Evolutionary conservation across 768 basidiomycete genomes (phyloP).

Genomic region (Boletales sp.): DNA sequence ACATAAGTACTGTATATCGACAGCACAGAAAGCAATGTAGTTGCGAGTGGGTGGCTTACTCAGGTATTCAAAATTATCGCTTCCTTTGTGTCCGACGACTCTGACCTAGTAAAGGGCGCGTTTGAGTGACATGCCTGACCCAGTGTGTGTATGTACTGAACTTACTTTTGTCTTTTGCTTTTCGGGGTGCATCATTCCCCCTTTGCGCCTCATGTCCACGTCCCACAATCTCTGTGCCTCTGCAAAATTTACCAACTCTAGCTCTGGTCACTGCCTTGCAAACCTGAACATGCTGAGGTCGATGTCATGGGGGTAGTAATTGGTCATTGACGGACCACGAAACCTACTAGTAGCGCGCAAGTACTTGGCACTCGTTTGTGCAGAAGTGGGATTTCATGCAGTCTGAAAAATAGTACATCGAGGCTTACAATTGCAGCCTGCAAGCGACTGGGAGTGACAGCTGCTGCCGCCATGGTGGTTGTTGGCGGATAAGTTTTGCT

Average conservation of each 20-base stretch:
- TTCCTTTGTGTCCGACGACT: conserved; percentile 49
- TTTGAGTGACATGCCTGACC: neutral
- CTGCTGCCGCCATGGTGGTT: conserved; percentile 29
- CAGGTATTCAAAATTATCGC: conserved; percentile 25
- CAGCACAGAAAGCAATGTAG: too few species aligned
- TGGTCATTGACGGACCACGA: conserved; percentile 79
- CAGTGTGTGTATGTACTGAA: conserved; percentile 5
- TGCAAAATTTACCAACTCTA: conserved; percentile 59
- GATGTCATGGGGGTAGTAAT: conserved; percentile 71
- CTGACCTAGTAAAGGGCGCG: conserved; percentile 36
- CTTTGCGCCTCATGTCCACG: conserved; percentile 62
- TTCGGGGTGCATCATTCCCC: conserved; percentile 82
- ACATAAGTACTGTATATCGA: too few species aligned
- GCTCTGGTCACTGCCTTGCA: conserved; percentile 48
- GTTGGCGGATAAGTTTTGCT: too few species aligned
- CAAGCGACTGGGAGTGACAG: conserved; percentile 48
- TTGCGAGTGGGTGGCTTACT: too few species aligned
- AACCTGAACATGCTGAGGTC: conserved; percentile 53
- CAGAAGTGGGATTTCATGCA: conserved; percentile 76
- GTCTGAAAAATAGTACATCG: conserved; percentile 82
- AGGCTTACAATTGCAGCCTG: conserved; percentile 57
- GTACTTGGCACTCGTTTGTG: conserved; percentile 90
- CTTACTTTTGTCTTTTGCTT: conserved; percentile 67
- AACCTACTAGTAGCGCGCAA: conserved; percentile 76
- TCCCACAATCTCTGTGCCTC: conserved; percentile 70